Percentiles rank a stretch among this genome's conserved stretches.
Evolutionary conservation across 2,329 filamentous ascomycete genomes (phyloP).

Genomic region (Aspergillus udagawae): DNA sequence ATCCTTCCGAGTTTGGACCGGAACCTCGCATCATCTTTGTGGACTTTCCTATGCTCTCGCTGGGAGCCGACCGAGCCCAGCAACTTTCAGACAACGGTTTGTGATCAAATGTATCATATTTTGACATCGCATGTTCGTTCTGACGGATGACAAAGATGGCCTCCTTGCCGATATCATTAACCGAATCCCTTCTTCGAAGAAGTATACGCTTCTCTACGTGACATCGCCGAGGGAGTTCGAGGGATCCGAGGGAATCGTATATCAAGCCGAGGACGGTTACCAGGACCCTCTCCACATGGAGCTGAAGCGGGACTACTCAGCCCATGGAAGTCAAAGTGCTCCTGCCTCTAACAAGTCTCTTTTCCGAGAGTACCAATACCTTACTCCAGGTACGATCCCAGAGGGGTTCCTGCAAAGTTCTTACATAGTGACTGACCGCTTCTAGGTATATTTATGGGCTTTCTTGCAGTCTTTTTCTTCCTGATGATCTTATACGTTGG

Average conservation of each 20-base stretch:
- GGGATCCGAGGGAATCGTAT: constrained; percentile 39
- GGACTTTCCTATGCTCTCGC: constrained; percentile 42
- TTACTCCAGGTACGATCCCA: constrained; percentile 68
- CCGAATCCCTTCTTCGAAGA: constrained; percentile 45
- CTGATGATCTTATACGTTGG: constrained; percentile 75
- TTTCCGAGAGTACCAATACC: constrained; percentile 93
- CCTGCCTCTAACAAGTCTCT: constrained; percentile 40
- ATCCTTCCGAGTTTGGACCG: constrained; percentile 32
- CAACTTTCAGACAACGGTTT: constrained; percentile 43
- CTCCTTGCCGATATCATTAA: constrained; percentile 47
- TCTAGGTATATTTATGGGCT: constrained; percentile 81
- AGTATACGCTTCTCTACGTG: constrained; percentile 73
- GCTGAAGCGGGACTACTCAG: constrained; percentile 62
- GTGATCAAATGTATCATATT: constrained; percentile 11
- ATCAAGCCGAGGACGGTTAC: constrained; percentile 60
- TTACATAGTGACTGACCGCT: constrained; percentile 3
- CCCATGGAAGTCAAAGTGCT: constrained; percentile 27
- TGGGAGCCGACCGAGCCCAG: constrained; percentile 31
- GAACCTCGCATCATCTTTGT: constrained; percentile 44
- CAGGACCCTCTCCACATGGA: constrained; percentile 64
- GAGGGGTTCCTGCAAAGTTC: neutral
- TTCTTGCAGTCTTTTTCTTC: constrained; percentile 67
- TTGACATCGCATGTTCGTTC: constrained; percentile 2
- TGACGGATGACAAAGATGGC: constrained; percentile 35
- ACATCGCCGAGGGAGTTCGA: constrained; percentile 54